Conservation (phyloP, 805 yeast species). For the Cyberlindnera bimundalis region DNA sequence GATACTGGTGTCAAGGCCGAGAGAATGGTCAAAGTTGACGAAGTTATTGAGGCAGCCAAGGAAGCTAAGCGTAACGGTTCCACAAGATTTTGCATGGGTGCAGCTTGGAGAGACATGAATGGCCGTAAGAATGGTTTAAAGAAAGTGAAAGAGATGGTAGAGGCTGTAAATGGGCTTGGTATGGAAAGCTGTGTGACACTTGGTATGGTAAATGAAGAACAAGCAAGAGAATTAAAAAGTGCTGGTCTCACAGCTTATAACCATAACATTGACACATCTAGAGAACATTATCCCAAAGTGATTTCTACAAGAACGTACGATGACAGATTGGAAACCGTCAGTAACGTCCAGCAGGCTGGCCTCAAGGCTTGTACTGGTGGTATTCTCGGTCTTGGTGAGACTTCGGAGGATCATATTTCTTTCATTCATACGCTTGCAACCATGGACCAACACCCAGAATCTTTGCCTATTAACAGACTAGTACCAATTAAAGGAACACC, state of each 20-base stretch:
- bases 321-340: conserved; percentile 65
- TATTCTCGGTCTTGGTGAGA: conserved; percentile 74
- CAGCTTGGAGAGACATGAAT: conserved; percentile 85
- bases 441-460: conserved; percentile 72
- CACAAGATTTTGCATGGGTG: conserved; percentile 81
- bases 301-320: conserved; percentile 69
- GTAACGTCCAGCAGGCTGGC: conserved; percentile 60
- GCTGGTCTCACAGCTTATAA: conserved; percentile 80
- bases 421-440: conserved; percentile 65
- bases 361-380: conserved; percentile 77
- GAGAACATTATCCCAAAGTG: conserved; percentile 72
- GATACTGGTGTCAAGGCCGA: conserved; percentile 72
- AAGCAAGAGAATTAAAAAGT: conserved; percentile 54
- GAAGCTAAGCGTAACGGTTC: conserved; percentile 68
- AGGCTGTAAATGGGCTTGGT: conserved; percentile 57
- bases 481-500: conserved; percentile 83
- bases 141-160: conserved; percentile 62
- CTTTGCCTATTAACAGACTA: conserved; percentile 73
- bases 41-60: conserved; percentile 60
- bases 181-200: conserved; percentile 79
- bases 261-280: conserved; percentile 76
- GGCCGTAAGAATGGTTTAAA: conserved; percentile 69
- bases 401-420: conserved; percentile 65
- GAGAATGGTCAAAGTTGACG: conserved; percentile 55
- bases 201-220: conserved; percentile 72